Evolutionary conservation across 176 grass and related monocot species (phyloP).

Genomic region (Musa schizocarpa): DNA sequence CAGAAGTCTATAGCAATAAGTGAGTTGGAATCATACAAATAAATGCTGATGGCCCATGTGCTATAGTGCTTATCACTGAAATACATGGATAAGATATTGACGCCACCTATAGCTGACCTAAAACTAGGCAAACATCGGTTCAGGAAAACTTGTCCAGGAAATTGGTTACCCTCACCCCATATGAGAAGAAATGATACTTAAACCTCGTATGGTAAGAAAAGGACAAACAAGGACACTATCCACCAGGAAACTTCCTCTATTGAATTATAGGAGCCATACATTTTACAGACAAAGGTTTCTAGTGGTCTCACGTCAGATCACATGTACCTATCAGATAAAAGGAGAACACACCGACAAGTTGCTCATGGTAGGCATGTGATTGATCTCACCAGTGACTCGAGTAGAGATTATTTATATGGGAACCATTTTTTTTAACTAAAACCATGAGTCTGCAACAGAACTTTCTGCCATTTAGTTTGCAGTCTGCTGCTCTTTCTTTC

Average conservation of each 20-base stretch:
- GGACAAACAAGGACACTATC: neutral
- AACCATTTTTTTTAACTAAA: neutral
- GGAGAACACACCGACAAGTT: neutral
- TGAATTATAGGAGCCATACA: neutral
- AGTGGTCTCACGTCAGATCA: neutral
- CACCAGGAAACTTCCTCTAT: neutral
- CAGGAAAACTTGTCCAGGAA: neutral
- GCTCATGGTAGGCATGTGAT: neutral
- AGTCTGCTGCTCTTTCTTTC: no score
- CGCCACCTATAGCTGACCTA: neutral
- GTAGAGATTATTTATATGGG: neutral
- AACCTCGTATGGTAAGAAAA: neutral
- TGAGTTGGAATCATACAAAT: neutral
- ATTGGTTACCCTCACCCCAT: neutral
- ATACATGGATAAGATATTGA: neutral
- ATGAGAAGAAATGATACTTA: neutral
- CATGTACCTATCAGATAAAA: neutral
- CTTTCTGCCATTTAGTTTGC: no score
- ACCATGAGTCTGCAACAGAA: no score
- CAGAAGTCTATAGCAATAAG: neutral
- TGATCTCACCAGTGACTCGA: neutral
- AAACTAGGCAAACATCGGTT: neutral
- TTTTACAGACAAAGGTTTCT: neutral
- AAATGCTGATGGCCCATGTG: neutral
- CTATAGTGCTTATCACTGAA: neutral